These are phyloP conservation scores for Podaxis sp. DNA, from an alignment of 768 basidiomycete genomes.

Conservation along the genomic window DNA sequence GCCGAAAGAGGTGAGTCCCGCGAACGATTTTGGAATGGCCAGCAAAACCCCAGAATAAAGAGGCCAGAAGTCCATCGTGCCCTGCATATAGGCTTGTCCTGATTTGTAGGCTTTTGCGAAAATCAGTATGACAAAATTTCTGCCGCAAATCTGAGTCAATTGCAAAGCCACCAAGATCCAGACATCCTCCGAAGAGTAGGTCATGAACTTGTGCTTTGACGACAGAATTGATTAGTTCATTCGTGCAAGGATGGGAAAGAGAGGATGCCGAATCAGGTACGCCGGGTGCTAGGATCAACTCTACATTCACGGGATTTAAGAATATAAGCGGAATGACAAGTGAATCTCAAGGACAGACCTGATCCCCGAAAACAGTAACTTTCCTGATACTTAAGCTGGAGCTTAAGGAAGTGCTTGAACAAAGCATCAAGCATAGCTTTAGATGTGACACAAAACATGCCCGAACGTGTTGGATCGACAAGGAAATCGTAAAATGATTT, in stretches of 20 bases:
- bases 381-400: not conserved
- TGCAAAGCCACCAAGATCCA: not conserved
- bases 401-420: not conserved
- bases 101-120: not conserved
- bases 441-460: not conserved
- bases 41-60: not conserved
- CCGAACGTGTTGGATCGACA: not conserved
- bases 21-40: not conserved
- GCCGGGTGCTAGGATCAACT: not conserved
- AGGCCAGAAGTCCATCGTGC: not conserved
- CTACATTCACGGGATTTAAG: not conserved
- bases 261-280: not conserved
- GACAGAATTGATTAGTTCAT: not conserved
- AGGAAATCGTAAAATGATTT: constrained; percentile 1
- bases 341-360: not conserved
- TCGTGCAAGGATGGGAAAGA: not conserved
- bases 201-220: not conserved
- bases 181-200: not conserved
- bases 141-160: not conserved
- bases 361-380: not conserved
- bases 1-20: not conserved
- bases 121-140: not conserved
- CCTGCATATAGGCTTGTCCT: not conserved
- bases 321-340: not conserved
- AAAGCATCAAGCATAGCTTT: not conserved